phyloP scores from a whole-genome alignment of 23 red algal species.

The Gracilaria gracilis region DNA sequence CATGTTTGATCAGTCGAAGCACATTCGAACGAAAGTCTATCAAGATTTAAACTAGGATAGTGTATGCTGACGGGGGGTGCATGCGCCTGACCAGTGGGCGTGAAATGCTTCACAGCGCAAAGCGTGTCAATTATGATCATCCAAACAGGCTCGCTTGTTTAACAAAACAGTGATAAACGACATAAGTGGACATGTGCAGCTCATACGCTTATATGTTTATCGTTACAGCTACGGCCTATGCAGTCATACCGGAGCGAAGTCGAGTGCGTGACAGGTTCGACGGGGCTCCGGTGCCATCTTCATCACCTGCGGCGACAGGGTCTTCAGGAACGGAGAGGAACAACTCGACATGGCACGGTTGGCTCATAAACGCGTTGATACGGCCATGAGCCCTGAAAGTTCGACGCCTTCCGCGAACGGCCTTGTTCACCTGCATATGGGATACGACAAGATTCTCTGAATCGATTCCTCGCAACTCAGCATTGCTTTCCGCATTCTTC shows the following conservation, averaged over 20 bases:
- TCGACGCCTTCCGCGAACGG: constrained; percentile 88
- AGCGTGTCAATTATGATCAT: neutral
- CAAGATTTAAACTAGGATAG: too few relatives aligned
- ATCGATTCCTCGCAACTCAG: constrained; percentile 88
- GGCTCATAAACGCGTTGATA: constrained; percentile 96
- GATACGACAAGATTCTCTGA: constrained; percentile 84
- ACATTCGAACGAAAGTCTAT: too few relatives aligned
- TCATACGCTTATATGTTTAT: neutral
- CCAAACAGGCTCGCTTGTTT: neutral
- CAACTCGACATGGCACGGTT: constrained; percentile 99
- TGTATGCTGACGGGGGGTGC: too few relatives aligned
- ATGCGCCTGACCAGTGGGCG: too few relatives aligned
- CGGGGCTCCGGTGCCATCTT: constrained; percentile 48
- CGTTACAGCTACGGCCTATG: constrained; percentile 11
- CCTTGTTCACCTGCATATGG: constrained; percentile 99
- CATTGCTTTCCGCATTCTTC: constrained; percentile 97
- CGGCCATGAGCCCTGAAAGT: constrained; percentile 97
- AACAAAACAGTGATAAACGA: neutral
- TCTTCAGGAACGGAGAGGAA: constrained; percentile 80
- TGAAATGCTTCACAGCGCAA: neutral
- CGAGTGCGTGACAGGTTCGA: constrained; percentile 46
- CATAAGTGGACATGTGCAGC: neutral
- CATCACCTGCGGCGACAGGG: constrained; percentile 65
- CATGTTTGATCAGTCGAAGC: too few relatives aligned
- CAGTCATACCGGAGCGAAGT: constrained; percentile 75